Conservation (phyloP, 768 basidiomycete species). For the Solioccasus polychromus region DNA sequence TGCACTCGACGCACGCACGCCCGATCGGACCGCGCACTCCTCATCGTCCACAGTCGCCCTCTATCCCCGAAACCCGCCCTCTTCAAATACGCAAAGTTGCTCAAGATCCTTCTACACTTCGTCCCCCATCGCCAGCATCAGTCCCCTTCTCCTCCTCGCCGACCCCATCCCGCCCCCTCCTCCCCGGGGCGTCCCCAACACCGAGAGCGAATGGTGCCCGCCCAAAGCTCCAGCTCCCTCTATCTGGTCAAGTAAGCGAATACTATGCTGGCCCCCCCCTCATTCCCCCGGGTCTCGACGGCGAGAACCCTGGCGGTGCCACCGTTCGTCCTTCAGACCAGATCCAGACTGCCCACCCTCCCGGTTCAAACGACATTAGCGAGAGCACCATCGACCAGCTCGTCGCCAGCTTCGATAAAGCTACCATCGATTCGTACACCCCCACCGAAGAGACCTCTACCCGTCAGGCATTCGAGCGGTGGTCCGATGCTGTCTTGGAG, state of each 20-base stretch:
- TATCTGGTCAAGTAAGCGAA: conserved; percentile 27
- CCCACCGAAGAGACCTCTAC: conserved; percentile 36
- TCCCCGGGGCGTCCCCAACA: conserved; percentile 26
- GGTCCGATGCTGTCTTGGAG: conserved; percentile 72
- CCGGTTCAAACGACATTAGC: conserved; percentile 23
- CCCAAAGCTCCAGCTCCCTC: conserved; percentile 37
- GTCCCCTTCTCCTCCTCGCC: conserved; percentile 30
- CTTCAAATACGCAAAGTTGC: conserved; percentile 40
- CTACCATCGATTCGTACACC: conserved; percentile 31
- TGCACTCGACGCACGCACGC: conserved; percentile 32
- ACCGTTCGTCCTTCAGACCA: conserved; percentile 42
- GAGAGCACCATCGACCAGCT: conserved; percentile 38
- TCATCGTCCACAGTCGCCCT: conserved; percentile 43
- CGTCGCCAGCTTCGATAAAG: conserved; percentile 29
- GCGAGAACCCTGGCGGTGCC: conserved; percentile 37
- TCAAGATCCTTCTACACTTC: conserved; percentile 25
- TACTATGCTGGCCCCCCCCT: conserved; percentile 33
- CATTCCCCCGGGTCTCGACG: conserved; percentile 32
- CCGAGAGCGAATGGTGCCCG: conserved; percentile 24
- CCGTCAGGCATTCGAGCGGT: conserved; percentile 34
- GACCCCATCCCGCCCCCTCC: conserved; percentile 29
- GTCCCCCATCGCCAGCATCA: conserved; percentile 30
- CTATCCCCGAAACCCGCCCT: conserved; percentile 36
- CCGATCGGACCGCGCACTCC: conserved; percentile 52
- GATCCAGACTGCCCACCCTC: conserved; percentile 34